phyloP scores from a whole-genome alignment of 108 stramenopile genomes.

The Cyclostephanos tholiformis region DNA sequence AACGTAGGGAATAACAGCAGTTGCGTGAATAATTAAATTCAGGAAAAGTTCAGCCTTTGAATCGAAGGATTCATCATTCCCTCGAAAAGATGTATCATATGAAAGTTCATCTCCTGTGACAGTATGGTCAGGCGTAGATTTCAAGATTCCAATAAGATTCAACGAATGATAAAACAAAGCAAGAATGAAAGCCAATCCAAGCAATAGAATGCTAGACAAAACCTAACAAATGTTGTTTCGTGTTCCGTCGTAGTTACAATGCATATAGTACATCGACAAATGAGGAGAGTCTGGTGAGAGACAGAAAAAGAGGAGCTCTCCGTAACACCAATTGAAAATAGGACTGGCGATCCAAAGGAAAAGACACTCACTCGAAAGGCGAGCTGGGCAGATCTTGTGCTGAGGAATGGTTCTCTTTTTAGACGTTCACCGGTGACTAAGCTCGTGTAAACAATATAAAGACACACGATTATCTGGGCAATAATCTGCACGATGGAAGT shows the following conservation, averaged over 20 bases:
- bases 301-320: not conserved
- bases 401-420: constrained; percentile 72
- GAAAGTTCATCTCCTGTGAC: constrained; percentile 15
- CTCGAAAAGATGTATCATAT: constrained; percentile 37
- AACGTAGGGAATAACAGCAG: constrained; percentile 56
- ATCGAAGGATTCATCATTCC: constrained; percentile 37
- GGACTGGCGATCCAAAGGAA: constrained; percentile 18
- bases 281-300: constrained; percentile 4
- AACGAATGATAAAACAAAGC: constrained; percentile 28
- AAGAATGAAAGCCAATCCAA: constrained; percentile 42
- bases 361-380: constrained; percentile 63
- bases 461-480: constrained; percentile 59
- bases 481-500: constrained; percentile 60
- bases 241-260: not conserved
- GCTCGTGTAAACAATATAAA: constrained; percentile 54
- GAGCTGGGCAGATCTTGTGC: constrained; percentile 82
- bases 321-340: constrained; percentile 1
- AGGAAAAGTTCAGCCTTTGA: constrained; percentile 45
- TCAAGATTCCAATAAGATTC: constrained; percentile 19
- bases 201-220: constrained; percentile 39
- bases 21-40: constrained; percentile 35
- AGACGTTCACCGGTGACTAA: constrained; percentile 62
- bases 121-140: constrained; percentile 17
- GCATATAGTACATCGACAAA: not conserved
- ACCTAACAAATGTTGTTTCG: constrained; percentile 10